These are phyloP conservation scores for Selenicereus undatus DNA, from an alignment of 148 eudicot species.

Conservation along the genomic window DNA sequence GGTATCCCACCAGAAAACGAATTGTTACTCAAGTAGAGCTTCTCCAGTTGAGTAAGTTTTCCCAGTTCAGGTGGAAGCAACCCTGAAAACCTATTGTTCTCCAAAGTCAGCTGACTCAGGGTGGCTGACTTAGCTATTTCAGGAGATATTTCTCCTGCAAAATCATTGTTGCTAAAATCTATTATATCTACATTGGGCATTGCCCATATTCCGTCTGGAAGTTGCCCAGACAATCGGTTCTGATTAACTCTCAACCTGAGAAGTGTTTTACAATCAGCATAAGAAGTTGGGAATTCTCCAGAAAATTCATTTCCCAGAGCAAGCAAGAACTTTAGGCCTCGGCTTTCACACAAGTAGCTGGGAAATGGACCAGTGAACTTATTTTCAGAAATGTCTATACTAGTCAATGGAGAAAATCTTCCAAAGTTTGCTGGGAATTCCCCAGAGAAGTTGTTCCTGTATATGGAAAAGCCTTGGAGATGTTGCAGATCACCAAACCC, in stretches of 20 bases:
- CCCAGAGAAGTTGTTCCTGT: slow-evolving; percentile 69
- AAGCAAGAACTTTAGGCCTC: slow-evolving; percentile 49
- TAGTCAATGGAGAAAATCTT: slow-evolving; percentile 53
- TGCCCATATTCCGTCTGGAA: slow-evolving; percentile 73
- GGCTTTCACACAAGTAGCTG: slow-evolving; percentile 54
- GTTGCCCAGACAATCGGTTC: slow-evolving; percentile 59
- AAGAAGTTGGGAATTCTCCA: slow-evolving; percentile 67
- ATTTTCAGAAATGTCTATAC: slow-evolving; percentile 84
- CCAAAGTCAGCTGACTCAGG: slow-evolving; percentile 52
- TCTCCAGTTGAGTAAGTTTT: slow-evolving; percentile 46
- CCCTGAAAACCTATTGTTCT: slow-evolving; percentile 66
- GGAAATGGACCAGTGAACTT: slow-evolving; percentile 76
- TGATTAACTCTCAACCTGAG: slow-evolving; percentile 62
- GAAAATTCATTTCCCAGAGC: slow-evolving; percentile 69
- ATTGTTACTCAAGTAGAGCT: slow-evolving; percentile 53
- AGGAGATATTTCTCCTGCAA: slow-evolving; percentile 53
- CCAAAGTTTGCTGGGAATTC: slow-evolving; percentile 66
- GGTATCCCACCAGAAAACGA: slow-evolving; percentile 74
- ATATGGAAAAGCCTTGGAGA: slow-evolving; percentile 54
- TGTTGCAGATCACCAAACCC: slow-evolving; percentile 68
- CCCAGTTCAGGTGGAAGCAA: slow-evolving; percentile 72
- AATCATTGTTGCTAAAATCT: slow-evolving; percentile 68
- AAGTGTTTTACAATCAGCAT: slow-evolving; percentile 60
- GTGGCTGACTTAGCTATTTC: slow-evolving; percentile 41
- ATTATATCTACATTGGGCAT: slow-evolving; percentile 56